These are phyloP conservation scores for Massariosphaeria phaeospora DNA, from an alignment of 495 filamentous ascomycete species.

Conservation along the genomic window DNA sequence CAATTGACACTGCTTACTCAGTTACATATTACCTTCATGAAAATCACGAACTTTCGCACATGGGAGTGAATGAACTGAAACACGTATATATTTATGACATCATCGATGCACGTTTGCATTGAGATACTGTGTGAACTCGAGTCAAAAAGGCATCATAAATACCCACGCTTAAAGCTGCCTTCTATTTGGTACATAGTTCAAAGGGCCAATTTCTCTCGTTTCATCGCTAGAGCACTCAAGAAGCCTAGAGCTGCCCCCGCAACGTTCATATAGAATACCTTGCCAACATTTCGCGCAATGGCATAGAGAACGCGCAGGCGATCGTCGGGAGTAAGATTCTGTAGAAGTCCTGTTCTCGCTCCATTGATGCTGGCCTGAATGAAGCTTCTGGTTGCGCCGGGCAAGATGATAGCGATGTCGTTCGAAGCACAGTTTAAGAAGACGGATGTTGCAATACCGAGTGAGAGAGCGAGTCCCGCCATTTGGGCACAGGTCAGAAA, in stretches of 20 bases:
- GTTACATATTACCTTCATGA: too few species aligned
- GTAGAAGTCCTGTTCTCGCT: neutral
- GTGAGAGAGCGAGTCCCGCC: constrained; percentile 44
- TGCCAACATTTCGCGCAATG: neutral
- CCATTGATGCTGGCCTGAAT: constrained; percentile 1
- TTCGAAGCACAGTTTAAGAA: constrained; percentile 1
- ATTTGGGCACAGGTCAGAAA: constrained; percentile 55
- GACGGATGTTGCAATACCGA: constrained; percentile 51
- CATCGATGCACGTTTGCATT: too few species aligned
- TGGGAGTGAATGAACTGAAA: too few species aligned
- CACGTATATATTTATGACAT: too few species aligned
- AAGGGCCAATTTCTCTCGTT: neutral
- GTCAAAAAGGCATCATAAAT: too few species aligned
- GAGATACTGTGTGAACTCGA: too few species aligned
- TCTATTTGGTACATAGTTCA: too few species aligned
- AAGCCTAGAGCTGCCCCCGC: neutral
- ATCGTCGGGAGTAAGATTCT: neutral
- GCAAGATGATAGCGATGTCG: constrained; percentile 5
- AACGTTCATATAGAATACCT: constrained; percentile 2
- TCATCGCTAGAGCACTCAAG: constrained; percentile 1
- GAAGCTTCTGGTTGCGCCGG: neutral
- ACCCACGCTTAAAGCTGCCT: too few species aligned
- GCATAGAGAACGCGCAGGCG: neutral
- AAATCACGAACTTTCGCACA: too few species aligned
- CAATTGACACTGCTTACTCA: too few species aligned